Conservation (phyloP, 2,329 filamentous ascomycete genomes). For the Diplodia corticola region DNA sequence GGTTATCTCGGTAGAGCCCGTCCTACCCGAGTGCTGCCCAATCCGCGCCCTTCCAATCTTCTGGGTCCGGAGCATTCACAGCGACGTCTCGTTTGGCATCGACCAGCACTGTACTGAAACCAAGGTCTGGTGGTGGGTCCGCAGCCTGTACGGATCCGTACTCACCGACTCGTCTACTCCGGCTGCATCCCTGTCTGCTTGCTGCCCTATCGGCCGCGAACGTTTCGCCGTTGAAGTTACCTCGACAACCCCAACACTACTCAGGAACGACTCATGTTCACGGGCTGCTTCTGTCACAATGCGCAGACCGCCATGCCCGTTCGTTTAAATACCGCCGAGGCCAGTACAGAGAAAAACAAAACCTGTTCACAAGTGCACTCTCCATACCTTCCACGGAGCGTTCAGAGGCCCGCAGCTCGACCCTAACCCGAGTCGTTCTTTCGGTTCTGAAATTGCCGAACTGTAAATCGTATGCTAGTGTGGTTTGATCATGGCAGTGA, state of each 20-base stretch:
- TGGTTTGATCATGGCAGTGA: neutral
- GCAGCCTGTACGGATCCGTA: no score
- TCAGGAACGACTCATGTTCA: neutral
- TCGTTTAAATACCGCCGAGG: neutral
- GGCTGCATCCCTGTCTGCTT: neutral
- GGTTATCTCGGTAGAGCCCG: constrained; percentile 12
- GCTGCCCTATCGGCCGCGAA: neutral
- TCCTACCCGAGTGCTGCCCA: constrained; percentile 9
- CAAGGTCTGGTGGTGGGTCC: neutral
- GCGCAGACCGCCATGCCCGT: neutral
- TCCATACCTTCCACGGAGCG: neutral
- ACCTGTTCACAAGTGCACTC: neutral
- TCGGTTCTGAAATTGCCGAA: constrained; percentile 5
- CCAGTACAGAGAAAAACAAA: neutral
- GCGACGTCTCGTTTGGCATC: neutral
- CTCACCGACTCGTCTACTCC: constrained; percentile 3
- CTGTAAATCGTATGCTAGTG: neutral
- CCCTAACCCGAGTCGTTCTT: neutral
- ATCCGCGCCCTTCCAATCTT: constrained; percentile 1
- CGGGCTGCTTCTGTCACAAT: neutral
- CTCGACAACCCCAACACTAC: neutral
- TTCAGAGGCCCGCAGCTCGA: neutral
- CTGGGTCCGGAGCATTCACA: neutral
- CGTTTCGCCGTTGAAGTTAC: neutral
- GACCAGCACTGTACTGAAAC: neutral